Percentiles rank a stretch among this genome's conserved stretches.
Evolutionary conservation across 495 filamentous ascomycete species (phyloP).

Genomic region (Talaromyces wortmannii): DNA sequence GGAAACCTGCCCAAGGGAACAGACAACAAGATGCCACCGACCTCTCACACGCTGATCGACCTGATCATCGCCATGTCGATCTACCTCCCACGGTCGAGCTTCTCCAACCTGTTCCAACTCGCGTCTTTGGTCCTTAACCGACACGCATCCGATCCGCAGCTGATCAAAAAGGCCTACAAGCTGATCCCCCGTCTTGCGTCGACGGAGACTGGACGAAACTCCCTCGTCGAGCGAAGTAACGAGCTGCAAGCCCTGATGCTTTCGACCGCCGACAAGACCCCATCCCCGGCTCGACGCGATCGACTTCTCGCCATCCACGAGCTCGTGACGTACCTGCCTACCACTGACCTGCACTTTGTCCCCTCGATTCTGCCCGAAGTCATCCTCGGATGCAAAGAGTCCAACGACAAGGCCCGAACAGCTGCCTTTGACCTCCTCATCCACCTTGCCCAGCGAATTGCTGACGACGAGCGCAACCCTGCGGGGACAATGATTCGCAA

Average conservation of each 20-base stretch:
- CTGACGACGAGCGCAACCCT: slow-evolving; percentile 39
- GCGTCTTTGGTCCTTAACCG: slow-evolving; percentile 72
- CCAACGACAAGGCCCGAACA: slow-evolving; percentile 87
- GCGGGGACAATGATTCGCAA: slow-evolving; percentile 73
- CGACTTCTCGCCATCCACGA: slow-evolving; percentile 76
- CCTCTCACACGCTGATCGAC: slow-evolving; percentile 91
- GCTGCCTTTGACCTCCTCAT: slow-evolving; percentile 88
- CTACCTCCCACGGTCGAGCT: slow-evolving; percentile 80
- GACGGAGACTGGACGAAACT: slow-evolving; percentile 63
- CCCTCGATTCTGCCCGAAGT: slow-evolving; percentile 87
- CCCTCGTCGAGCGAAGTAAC: slow-evolving; percentile 60
- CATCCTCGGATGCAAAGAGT: slow-evolving; percentile 90
- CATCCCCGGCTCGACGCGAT: slow-evolving; percentile 75
- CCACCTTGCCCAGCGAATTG: slow-evolving; percentile 76
- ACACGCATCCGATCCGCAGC: slow-evolving; percentile 62
- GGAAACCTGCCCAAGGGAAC: slow-evolving; percentile 49
- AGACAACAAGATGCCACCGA: slow-evolving; percentile 79
- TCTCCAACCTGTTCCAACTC: slow-evolving; percentile 72
- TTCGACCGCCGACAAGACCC: slow-evolving; percentile 68
- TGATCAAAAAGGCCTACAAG: slow-evolving; percentile 99
- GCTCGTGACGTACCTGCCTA: slow-evolving; percentile 69
- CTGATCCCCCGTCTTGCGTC: slow-evolving; percentile 82
- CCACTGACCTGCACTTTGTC: slow-evolving; percentile 79
- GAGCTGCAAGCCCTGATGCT: slow-evolving; percentile 79
- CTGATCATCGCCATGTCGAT: slow-evolving; percentile 91